Evolutionary conservation across 768 basidiomycete genomes (phyloP).

Genomic region (Amanita fuliginea): DNA sequence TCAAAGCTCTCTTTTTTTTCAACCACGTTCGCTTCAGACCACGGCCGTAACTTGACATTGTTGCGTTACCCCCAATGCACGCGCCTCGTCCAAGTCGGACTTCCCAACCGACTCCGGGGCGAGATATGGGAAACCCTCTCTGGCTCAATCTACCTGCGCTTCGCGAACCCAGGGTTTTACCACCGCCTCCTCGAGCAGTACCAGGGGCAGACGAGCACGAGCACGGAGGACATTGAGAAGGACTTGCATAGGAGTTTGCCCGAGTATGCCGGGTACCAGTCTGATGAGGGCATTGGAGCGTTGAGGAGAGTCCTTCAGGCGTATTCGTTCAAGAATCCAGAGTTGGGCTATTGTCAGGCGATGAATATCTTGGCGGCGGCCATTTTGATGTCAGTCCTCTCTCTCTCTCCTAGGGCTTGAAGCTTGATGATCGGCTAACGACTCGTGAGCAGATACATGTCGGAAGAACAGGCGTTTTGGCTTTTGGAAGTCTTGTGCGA

Average conservation of each 20-base stretch:
- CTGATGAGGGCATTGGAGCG: conserved; percentile 73
- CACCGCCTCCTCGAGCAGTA: conserved; percentile 64
- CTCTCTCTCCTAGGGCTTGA: too few relatives aligned
- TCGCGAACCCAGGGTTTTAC: conserved; percentile 77
- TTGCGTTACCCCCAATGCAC: conserved; percentile 95
- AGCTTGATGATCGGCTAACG: background rate
- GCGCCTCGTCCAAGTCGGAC: conserved; percentile 92
- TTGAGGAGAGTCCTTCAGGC: conserved; percentile 88
- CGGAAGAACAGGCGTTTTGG: conserved; percentile 98
- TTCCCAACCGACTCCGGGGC: conserved; percentile 88
- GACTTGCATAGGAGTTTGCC: conserved; percentile 93
- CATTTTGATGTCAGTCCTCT: conserved; percentile 82
- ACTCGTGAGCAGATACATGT: conserved; percentile 70
- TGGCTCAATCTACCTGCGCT: conserved; percentile 87
- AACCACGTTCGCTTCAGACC: conserved; percentile 42
- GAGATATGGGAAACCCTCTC: conserved; percentile 98
- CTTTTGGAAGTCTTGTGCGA: conserved; percentile 91
- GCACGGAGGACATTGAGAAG: conserved; percentile 98
- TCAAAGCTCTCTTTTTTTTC: too few relatives aligned
- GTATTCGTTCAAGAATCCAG: conserved; percentile 92
- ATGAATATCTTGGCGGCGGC: conserved; percentile 98
- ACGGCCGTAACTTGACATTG: conserved; percentile 91
- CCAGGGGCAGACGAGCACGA: conserved; percentile 68
- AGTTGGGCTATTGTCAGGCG: conserved; percentile 95
- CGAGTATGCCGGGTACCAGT: conserved; percentile 94